phyloP scores from a whole-genome alignment of 768 basidiomycete species.

The Bullera alba region DNA sequence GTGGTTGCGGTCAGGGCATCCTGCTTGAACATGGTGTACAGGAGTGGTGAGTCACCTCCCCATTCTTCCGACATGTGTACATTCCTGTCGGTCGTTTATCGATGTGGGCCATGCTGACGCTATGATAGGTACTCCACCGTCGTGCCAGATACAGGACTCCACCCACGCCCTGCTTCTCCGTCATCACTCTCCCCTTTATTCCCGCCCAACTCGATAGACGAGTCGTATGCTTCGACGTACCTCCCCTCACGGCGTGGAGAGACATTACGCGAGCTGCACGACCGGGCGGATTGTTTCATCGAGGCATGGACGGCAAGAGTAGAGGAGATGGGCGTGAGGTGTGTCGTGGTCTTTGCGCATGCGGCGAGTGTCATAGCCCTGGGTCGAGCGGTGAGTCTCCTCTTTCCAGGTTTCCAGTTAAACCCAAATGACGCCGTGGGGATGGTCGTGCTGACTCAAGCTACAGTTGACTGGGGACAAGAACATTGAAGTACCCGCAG shows the following conservation, averaged over 20 bases:
- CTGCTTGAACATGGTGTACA: conserved; percentile 42
- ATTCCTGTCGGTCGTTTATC: not conserved
- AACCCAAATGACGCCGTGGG: not conserved
- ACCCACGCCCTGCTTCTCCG: conserved; percentile 38
- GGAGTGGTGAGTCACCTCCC: conserved; percentile 42
- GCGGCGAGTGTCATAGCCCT: conserved; percentile 46
- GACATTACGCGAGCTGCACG: conserved; percentile 34
- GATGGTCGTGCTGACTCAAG: no score
- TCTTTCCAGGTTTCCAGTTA: not conserved
- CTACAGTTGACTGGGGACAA: conserved; percentile 40
- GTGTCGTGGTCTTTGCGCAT: conserved; percentile 43
- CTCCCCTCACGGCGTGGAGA: conserved; percentile 43
- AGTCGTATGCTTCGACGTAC: conserved; percentile 33
- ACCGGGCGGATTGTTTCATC: conserved; percentile 29
- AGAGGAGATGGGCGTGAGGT: conserved; percentile 33
- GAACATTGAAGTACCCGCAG: conserved; percentile 34
- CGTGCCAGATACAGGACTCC: conserved; percentile 34
- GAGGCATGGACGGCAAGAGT: conserved; percentile 31
- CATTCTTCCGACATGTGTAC: not conserved
- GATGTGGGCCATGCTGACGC: not conserved
- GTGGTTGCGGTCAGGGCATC: conserved; percentile 5
- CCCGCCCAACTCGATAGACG: conserved; percentile 20
- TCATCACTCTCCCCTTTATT: conserved; percentile 23
- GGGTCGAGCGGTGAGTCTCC: conserved; percentile 36
- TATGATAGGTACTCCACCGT: conserved; percentile 42